A percentile compares a stretch with the other conserved stretches of the same genome.
Evolutionary conservation across 306 rosid species (phyloP).

Genomic region (Dryas octopetala): DNA sequence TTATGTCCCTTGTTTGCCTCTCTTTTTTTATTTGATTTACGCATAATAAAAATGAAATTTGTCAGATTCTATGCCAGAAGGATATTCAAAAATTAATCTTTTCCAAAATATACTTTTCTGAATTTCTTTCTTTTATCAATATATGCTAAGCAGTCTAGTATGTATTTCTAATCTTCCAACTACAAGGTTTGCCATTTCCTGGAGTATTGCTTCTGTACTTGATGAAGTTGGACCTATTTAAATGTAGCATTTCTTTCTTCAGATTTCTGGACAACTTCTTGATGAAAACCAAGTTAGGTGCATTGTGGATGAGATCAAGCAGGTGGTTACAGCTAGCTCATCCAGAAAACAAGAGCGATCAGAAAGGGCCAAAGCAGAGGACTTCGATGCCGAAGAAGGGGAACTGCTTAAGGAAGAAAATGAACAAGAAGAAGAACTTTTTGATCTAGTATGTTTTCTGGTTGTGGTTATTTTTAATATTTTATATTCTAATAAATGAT

Average conservation of each 20-base stretch:
- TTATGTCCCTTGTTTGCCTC: background rate
- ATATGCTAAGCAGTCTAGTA: too few relatives aligned
- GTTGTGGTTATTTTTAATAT: background rate
- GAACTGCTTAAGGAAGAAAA: constrained; percentile 93
- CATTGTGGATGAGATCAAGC: constrained; percentile 83
- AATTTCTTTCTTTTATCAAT: too few relatives aligned
- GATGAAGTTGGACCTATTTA: background rate
- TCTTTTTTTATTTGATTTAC: too few relatives aligned
- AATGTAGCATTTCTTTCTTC: constrained; percentile 18
- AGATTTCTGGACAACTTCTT: constrained; percentile 84
- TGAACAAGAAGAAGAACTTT: constrained; percentile 98
- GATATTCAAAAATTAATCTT: too few relatives aligned
- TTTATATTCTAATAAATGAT: background rate
- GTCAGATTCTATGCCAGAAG: too few relatives aligned
- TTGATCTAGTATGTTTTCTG: constrained; percentile 73
- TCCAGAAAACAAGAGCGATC: constrained; percentile 79
- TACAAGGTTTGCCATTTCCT: too few relatives aligned
- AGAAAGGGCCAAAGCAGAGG: constrained; percentile 86
- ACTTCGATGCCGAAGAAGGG: constrained; percentile 93
- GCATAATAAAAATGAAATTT: too few relatives aligned
- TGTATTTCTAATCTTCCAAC: too few relatives aligned
- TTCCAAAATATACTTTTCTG: too few relatives aligned
- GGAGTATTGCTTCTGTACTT: background rate
- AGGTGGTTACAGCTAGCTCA: constrained; percentile 87
- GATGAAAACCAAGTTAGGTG: constrained; percentile 84